Evolutionary conservation across 805 yeast genomes (phyloP).

Genomic region (Brettanomyces naardenensis): DNA sequence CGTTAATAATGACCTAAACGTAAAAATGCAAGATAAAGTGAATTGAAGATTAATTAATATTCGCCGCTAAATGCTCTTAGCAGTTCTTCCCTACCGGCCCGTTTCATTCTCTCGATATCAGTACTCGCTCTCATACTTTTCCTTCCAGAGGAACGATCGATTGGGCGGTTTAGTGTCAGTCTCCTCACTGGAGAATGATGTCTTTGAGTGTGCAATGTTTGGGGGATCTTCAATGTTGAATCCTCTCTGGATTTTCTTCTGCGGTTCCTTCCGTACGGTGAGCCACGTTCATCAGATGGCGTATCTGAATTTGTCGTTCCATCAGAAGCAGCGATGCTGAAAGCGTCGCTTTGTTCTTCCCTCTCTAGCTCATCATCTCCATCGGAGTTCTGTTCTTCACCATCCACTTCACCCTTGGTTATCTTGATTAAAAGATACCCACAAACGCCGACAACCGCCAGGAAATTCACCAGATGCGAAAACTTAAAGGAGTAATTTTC

Average conservation of each 20-base stretch:
- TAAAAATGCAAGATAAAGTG: not conserved
- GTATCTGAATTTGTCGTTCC: not conserved
- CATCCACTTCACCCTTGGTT: not conserved
- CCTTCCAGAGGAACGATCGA: not conserved
- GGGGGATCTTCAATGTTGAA: not conserved
- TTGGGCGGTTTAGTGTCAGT: not conserved
- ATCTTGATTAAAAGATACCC: not conserved
- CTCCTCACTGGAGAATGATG: not conserved
- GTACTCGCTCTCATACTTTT: not conserved
- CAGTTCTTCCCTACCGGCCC: conserved; percentile 9
- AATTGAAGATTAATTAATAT: too few relatives aligned
- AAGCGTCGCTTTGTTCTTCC: not conserved
- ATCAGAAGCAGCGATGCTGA: not conserved
- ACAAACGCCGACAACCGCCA: not conserved
- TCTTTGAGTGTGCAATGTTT: not conserved
- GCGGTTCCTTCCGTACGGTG: not conserved
- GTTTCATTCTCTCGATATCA: conserved; percentile 10
- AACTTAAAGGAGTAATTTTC: not conserved
- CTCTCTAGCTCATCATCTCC: not conserved
- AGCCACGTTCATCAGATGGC: not conserved
- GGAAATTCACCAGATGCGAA: not conserved
- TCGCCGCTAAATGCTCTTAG: conserved; percentile 6
- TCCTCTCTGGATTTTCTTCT: not conserved
- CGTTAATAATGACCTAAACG: too few relatives aligned
- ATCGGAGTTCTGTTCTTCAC: not conserved